These are phyloP conservation scores for Syzygium malaccense DNA, from an alignment of 441 rosid species.

Conservation along the genomic window DNA sequence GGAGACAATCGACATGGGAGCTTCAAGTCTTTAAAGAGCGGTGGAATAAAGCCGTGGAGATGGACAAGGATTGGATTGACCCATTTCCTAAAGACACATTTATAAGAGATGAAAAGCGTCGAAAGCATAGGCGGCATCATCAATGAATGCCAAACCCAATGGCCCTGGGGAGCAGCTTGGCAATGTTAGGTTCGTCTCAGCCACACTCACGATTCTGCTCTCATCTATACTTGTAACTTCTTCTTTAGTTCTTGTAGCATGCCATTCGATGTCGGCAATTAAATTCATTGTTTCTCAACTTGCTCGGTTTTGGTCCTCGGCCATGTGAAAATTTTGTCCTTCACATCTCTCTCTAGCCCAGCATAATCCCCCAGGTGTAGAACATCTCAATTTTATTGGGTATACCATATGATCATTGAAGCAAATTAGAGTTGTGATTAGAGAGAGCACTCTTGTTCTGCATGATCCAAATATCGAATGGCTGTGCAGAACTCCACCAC, in stretches of 20 bases:
- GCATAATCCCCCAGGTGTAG: not conserved
- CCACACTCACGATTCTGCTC: not conserved
- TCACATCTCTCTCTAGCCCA: not conserved
- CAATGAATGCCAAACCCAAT: not conserved
- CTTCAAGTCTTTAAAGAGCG: conserved; percentile 60
- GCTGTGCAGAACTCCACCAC: not conserved
- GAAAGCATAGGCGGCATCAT: conserved; percentile 17
- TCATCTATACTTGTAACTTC: conserved; percentile 18
- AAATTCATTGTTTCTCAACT: conserved; percentile 25
- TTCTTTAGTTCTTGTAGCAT: conserved; percentile 8
- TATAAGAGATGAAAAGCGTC: not conserved
- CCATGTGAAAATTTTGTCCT: not conserved
- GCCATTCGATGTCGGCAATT: conserved; percentile 6
- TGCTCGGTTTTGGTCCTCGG: not conserved
- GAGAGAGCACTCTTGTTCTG: not conserved
- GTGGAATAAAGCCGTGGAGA: conserved; percentile 63
- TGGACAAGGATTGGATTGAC: conserved; percentile 66
- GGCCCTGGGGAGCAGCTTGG: not conserved
- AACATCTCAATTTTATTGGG: not conserved
- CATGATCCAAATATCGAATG: not conserved
- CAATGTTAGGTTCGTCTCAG: not conserved
- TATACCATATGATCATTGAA: not conserved
- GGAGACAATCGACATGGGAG: conserved; percentile 89
- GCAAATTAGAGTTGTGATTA: not conserved
- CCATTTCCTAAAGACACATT: conserved; percentile 30